A percentile compares a stretch with the other conserved stretches of the same genome.
Conservation (phyloP, 306 rosid genomes). For the Crataegus laevigata region DNA sequence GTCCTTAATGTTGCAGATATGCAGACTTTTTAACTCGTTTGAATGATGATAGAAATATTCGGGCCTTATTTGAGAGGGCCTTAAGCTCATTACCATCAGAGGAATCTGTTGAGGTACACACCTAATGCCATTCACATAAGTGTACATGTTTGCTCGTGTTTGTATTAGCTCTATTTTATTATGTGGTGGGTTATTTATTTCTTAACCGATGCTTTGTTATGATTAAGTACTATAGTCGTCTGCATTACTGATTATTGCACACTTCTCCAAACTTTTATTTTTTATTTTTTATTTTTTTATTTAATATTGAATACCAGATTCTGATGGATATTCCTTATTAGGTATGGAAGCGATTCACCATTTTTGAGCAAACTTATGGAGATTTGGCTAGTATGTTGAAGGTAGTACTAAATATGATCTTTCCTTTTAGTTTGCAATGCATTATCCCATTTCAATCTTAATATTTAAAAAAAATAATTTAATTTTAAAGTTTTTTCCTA, state of each 20-base stretch:
- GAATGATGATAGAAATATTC: conserved; percentile 89
- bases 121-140: background rate
- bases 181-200: background rate
- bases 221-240: background rate
- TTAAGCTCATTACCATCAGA: conserved; percentile 75
- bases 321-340: conserved; percentile 23
- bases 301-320: background rate
- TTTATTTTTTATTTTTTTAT: background rate
- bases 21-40: conserved; percentile 89
- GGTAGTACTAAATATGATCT: conserved; percentile 27
- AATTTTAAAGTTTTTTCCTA: background rate
- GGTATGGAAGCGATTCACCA: conserved; percentile 87
- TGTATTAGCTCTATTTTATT: background rate
- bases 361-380: conserved; percentile 88
- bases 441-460: background rate
- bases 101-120: conserved; percentile 72
- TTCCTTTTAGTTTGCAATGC: background rate
- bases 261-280: background rate
- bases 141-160: background rate
- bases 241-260: background rate
- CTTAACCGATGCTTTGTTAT: background rate
- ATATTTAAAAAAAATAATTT: background rate
- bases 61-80: conserved; percentile 96
- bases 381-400: conserved; percentile 91
- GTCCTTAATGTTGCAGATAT: conserved; percentile 52